These are phyloP conservation scores for Pseudogymnoascus sp. DNA, from an alignment of 2,329 filamentous ascomycete genomes.

Conservation along the genomic window DNA sequence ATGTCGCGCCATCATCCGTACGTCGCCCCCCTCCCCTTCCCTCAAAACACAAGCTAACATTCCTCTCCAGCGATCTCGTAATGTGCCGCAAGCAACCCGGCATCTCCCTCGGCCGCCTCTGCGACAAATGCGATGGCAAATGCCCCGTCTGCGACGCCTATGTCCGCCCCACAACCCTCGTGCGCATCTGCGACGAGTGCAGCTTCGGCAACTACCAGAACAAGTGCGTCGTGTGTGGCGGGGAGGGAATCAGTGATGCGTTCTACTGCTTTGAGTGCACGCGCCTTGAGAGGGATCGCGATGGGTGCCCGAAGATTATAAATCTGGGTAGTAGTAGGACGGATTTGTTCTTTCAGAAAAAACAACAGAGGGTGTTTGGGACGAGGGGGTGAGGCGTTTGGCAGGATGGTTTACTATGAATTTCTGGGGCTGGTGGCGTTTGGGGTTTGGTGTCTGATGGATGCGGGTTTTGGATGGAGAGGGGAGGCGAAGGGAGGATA, in stretches of 20 bases:
- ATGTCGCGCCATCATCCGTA: constrained; percentile 96
- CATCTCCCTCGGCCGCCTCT: constrained; percentile 96
- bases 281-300: constrained; percentile 88
- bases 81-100: constrained; percentile 99
- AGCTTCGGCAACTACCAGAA: constrained; percentile 99
- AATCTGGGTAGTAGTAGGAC: constrained; percentile 93
- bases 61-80: constrained; percentile 69
- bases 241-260: constrained; percentile 94
- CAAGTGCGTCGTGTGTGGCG: constrained; percentile 97
- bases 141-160: constrained; percentile 99
- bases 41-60: constrained; percentile 12
- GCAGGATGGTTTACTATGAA: not conserved
- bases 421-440: constrained; percentile 1
- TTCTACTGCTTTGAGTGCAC: constrained; percentile 99
- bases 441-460: not conserved
- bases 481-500: not conserved
- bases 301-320: constrained; percentile 98
- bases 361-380: constrained; percentile 10
- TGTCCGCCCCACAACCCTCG: constrained; percentile 93
- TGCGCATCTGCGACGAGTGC: constrained; percentile 98
- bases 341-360: constrained; percentile 53
- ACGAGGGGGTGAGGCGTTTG: not conserved
- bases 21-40: constrained; percentile 32
- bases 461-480: not conserved
- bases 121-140: constrained; percentile 99